Conservation (phyloP, 2,329 filamentous ascomycete genomes). For the Xylariaceae sp. region DNA sequence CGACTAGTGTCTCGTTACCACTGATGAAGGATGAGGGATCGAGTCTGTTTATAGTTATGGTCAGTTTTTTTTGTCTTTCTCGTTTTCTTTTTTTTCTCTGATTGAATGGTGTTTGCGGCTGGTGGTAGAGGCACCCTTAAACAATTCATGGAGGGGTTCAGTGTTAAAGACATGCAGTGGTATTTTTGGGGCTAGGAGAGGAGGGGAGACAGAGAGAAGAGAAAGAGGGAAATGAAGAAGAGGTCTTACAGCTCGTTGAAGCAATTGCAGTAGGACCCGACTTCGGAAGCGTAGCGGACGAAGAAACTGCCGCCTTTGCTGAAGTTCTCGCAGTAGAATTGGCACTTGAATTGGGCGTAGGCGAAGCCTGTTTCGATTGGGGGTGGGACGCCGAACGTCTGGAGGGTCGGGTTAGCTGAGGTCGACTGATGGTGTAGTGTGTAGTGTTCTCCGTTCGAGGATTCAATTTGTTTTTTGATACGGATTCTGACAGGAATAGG, state of each 20-base stretch:
- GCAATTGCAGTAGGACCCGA: slow-evolving; percentile 27
- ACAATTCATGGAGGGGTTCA: too few species aligned
- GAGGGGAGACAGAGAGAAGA: neutral
- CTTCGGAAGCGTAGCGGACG: slow-evolving; percentile 17
- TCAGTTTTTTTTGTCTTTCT: neutral
- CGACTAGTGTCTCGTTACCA: slow-evolving; percentile 24
- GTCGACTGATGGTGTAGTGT: too few species aligned
- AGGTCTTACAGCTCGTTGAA: slow-evolving; percentile 29
- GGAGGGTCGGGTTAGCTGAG: neutral
- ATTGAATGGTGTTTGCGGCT: too few species aligned
- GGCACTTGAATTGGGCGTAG: slow-evolving; percentile 34
- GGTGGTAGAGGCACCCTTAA: too few species aligned
- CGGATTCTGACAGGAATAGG: neutral
- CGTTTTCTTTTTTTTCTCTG: neutral
- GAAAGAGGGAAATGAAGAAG: neutral
- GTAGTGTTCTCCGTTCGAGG: neutral
- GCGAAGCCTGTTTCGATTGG: slow-evolving; percentile 31
- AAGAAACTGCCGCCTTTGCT: slow-evolving; percentile 28
- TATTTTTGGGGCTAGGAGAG: neutral
- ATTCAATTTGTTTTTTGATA: neutral
- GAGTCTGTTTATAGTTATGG: slow-evolving; percentile 15
- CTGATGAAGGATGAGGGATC: slow-evolving; percentile 25
- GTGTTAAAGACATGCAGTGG: too few species aligned
- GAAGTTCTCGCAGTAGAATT: slow-evolving; percentile 31
- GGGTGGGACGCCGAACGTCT: slow-evolving; percentile 30